These are phyloP conservation scores for Firmiana major DNA, from an alignment of 345 rosid genomes.

Conservation along the genomic window DNA sequence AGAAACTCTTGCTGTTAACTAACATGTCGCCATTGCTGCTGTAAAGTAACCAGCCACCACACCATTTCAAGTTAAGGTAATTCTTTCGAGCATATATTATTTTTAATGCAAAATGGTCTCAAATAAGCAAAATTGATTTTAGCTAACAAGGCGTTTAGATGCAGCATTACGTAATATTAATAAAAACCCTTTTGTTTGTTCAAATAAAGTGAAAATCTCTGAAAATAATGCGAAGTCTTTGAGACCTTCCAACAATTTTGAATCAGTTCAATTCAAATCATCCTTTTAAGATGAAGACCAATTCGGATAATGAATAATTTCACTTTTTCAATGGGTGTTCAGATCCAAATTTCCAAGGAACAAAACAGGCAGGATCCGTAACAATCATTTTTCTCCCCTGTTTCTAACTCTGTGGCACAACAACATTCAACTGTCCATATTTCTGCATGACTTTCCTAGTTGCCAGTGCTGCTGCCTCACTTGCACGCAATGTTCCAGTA, in stretches of 20 bases:
- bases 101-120: too few species aligned
- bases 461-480: slow-evolving; percentile 92
- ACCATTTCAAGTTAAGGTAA: not conserved
- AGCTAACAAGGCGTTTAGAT: too few species aligned
- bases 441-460: slow-evolving; percentile 87
- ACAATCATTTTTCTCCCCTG: not conserved
- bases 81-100: not conserved
- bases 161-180: not conserved
- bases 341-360: not conserved
- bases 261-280: not conserved
- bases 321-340: not conserved
- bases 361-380: not conserved
- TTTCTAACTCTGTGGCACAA: slow-evolving; percentile 32
- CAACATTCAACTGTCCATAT: slow-evolving; percentile 52
- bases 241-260: not conserved
- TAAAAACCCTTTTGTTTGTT: too few species aligned
- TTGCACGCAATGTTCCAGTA: slow-evolving; percentile 69
- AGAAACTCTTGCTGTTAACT: slow-evolving; percentile 20
- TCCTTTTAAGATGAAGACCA: too few species aligned
- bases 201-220: not conserved
- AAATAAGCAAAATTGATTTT: too few species aligned
- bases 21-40: slow-evolving; percentile 3
- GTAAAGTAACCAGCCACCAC: not conserved
- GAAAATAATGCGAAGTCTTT: not conserved
- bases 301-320: not conserved